Evolutionary conservation across 495 filamentous ascomycete genomes (phyloP), one percentile per base, ranked within the genome.

Genomic region (Talaromyces thailandensis): DNA sequence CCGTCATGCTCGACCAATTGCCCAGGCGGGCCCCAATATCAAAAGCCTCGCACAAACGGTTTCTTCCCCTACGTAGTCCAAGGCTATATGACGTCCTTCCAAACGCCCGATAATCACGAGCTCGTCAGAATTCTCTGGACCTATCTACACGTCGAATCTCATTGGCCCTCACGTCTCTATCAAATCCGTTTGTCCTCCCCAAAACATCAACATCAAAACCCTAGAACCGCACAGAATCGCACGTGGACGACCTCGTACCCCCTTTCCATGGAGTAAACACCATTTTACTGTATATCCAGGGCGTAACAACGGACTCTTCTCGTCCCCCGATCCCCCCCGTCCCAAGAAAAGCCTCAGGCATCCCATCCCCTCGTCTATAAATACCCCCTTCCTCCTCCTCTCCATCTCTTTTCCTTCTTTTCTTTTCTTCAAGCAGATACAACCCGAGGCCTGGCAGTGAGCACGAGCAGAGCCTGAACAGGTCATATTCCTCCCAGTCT

Each of bases 321-420:
- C 11, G 4, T 37, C 32, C 32, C 32, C 32, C 32, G 32, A 40
- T 9, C 37, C 5, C 4, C 16, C 11, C 37, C 9, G 9, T 43
- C 18, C 14, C 43, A 21, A n/a, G 43, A 18, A n/a, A n/a, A 48
- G 43, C 43, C 43, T 48, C n/a, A 48, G 43, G 50, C 50, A 14
- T 35, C 55, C 24, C 26, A 57, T 57, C 28, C 7, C 40, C 28
- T 31, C 37, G 28, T 48, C 45, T 61, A 61, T 61, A 61, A 50
- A 61, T 45, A 52, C 25, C 16, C 26, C 40, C 59, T 52, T 28
- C 12, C 24, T 29, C 59, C 3, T 26, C 11, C 55, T 35, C 25
- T 9, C 35, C 24, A 18, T 31, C 21, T 14, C 29, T 40, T 23
- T 25, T 52, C 23, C 40, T 61, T 25, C 26, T 14, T 21, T 60